Conservation (phyloP, 1,139 yeast genomes). For the Magnusiomyces fungicola region DNA sequence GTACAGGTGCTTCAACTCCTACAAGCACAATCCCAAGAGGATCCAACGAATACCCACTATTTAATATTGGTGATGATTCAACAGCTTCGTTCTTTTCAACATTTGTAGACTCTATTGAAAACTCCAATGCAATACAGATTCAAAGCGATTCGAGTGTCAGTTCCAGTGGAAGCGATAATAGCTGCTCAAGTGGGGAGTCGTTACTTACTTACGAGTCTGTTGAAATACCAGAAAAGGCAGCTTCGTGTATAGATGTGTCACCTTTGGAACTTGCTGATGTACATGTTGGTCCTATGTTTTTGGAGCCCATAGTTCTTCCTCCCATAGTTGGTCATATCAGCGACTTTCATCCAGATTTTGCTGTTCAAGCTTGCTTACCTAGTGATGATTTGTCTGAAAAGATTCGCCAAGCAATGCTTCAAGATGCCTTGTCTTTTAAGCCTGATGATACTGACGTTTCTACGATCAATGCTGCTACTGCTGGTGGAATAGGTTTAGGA, state of each 20-base stretch:
- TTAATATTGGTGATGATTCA: no score
- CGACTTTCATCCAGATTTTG: conserved; percentile 28
- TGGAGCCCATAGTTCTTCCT: conserved; percentile 22
- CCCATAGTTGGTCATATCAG: conserved; percentile 27
- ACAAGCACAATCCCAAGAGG: no score
- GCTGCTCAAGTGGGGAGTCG: background rate
- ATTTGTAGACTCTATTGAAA: background rate
- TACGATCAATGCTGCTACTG: background rate
- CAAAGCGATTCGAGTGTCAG: no score
- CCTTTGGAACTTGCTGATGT: conserved; percentile 8
- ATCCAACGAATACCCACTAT: no score
- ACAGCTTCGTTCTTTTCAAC: background rate
- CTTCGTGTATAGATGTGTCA: conserved; percentile 7
- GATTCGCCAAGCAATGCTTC: conserved; percentile 21
- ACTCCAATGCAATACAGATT: no score
- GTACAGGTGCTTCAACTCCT: no score
- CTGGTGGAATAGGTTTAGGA: background rate
- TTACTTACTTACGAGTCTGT: conserved; percentile 6
- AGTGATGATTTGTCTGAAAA: conserved; percentile 23
- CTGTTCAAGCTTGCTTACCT: conserved; percentile 24
- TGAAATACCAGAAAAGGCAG: conserved; percentile 7
- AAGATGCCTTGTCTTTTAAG: background rate
- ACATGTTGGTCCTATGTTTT: background rate
- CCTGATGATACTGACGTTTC: background rate
- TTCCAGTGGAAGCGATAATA: background rate